Evolutionary conservation across 2,329 filamentous ascomycete genomes (phyloP).

Genomic region (Phyllosticta citribraziliensis): DNA sequence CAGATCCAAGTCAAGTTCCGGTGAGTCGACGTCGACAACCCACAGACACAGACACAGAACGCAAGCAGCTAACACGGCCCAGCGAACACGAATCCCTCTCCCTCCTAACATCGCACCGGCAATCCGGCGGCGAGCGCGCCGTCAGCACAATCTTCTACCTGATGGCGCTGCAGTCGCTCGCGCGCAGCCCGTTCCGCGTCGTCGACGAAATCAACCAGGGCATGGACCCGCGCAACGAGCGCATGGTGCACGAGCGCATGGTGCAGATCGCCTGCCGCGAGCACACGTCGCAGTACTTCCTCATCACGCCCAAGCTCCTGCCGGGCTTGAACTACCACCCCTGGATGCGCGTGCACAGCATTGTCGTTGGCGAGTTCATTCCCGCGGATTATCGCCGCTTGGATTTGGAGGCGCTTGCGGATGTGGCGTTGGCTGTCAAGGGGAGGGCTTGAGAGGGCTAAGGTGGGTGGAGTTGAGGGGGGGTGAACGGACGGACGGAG

Average conservation of each 20-base stretch:
- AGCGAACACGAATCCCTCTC: constrained; percentile 75
- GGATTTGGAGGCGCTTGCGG: constrained; percentile 17
- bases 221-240: constrained; percentile 97
- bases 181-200: constrained; percentile 90
- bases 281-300: constrained; percentile 71
- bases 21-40: too few relatives aligned
- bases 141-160: constrained; percentile 98
- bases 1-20: constrained; percentile 94
- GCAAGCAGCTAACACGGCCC: constrained; percentile 16
- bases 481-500: too few relatives aligned
- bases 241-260: constrained; percentile 96
- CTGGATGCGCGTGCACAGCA: constrained; percentile 89
- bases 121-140: constrained; percentile 91
- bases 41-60: too few relatives aligned
- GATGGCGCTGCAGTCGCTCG: constrained; percentile 91
- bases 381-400: constrained; percentile 33
- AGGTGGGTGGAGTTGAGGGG: too few relatives aligned
- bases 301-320: constrained; percentile 93
- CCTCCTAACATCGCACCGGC: constrained; percentile 79
- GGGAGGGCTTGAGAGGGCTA: too few relatives aligned
- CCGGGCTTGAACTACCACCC: constrained; percentile 75
- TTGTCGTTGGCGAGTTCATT: constrained; percentile 71
- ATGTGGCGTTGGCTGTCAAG: too few relatives aligned
- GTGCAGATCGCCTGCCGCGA: constrained; percentile 91
- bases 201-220: constrained; percentile 99